These are phyloP conservation scores for Colletotrichum brevisporum DNA, from an alignment of 2,329 filamentous ascomycete genomes.

Conservation along the genomic window DNA sequence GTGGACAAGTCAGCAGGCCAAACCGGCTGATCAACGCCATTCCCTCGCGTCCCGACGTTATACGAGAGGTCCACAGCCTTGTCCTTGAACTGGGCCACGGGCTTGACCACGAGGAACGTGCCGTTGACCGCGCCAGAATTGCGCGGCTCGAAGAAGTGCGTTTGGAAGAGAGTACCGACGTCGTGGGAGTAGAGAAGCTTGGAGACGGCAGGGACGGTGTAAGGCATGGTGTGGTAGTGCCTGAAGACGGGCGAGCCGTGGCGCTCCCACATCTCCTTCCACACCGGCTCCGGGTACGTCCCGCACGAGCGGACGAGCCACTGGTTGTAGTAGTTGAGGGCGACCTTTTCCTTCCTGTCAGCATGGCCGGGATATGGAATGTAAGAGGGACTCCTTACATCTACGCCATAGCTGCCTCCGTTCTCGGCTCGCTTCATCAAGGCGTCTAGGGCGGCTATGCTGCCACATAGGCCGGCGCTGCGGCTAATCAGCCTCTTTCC, in stretches of 20 bases:
- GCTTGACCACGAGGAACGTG: conserved; percentile 55
- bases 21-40: conserved; percentile 59
- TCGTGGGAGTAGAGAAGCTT: conserved; percentile 56
- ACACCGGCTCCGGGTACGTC: conserved; percentile 51
- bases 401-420: conserved; percentile 42
- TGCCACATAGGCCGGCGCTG: conserved; percentile 59
- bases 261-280: conserved; percentile 59
- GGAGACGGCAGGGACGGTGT: conserved; percentile 53
- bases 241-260: conserved; percentile 64
- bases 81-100: conserved; percentile 55
- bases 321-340: conserved; percentile 58
- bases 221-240: conserved; percentile 63
- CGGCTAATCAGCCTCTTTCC: neutral
- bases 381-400: conserved; percentile 45
- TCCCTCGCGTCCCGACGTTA: conserved; percentile 63
- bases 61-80: conserved; percentile 55
- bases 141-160: conserved; percentile 61
- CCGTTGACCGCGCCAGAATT: conserved; percentile 38
- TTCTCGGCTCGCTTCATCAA: conserved; percentile 54
- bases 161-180: conserved; percentile 55
- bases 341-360: conserved; percentile 40
- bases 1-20: conserved; percentile 60
- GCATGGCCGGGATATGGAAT: conserved; percentile 40
- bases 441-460: conserved; percentile 57
- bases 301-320: conserved; percentile 57